Conservation (phyloP, 139 green algal species). For the Chlorella sp. region DNA sequence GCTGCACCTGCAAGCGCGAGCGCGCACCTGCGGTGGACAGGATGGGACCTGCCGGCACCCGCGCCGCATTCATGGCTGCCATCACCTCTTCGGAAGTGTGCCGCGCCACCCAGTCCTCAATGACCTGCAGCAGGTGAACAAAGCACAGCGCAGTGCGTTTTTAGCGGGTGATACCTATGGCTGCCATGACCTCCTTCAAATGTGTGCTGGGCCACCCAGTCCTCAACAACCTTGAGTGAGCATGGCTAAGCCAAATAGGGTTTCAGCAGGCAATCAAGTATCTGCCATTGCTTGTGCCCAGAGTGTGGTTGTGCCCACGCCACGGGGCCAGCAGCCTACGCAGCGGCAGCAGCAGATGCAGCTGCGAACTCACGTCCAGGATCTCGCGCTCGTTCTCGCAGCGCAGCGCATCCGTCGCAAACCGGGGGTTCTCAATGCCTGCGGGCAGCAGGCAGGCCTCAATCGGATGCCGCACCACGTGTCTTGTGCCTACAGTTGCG, state of each 20-base stretch:
- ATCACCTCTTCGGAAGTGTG: constrained; percentile 58
- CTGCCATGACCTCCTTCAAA: constrained; percentile 60
- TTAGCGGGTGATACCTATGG: too few species aligned
- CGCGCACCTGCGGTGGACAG: constrained; percentile 36
- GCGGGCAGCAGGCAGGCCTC: too few species aligned
- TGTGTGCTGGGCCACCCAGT: constrained; percentile 45
- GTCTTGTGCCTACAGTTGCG: too few species aligned
- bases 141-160: background rate
- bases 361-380: constrained; percentile 35
- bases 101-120: constrained; percentile 52
- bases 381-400: constrained; percentile 54
- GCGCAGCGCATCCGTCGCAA: constrained; percentile 62
- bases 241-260: background rate
- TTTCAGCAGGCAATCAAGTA: too few species aligned
- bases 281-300: too few species aligned
- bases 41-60: constrained; percentile 75
- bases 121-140: constrained; percentile 27
- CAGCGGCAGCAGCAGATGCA: background rate
- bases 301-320: too few species aligned
- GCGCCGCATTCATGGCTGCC: constrained; percentile 55
- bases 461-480: too few species aligned
- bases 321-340: too few species aligned
- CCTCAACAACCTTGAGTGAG: constrained; percentile 42
- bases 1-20: too few species aligned
- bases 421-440: constrained; percentile 62